Evolutionary conservation across 1,284 basidiomycete species (phyloP), one percentile per base, ranked within the genome.

Genomic region (Rhodotorula mucilaginosa): DNA sequence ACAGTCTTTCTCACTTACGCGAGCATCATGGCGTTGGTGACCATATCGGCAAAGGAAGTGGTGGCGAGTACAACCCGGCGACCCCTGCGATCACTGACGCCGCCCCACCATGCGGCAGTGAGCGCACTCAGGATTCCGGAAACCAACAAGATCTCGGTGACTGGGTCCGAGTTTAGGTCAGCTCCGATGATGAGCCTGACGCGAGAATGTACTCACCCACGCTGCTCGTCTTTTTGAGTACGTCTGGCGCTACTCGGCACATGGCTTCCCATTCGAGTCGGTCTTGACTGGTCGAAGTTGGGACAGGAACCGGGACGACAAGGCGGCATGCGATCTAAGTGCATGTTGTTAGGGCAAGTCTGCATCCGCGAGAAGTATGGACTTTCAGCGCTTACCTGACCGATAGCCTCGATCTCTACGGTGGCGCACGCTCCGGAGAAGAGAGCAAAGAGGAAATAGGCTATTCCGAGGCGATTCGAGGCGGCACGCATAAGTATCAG

Each of bases 51-150:
- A 13, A 56, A 10, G 6, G 67, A 51, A 21, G 21, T 10, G 44
- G 67, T 29, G 8, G 67, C 69, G n/a, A 76, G 31, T 5, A 76
- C 56, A 1, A 57, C 21, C 21, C 39, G 61, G 2, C 73, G 58
- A 4, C 75, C 73, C 7, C 57, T 44, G 16, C 60, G 21, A 23
- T 74, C 69, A 4, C 61, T 59, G 1, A 74, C 3, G 15, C 61
- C 54, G 5, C 69, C 72, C 65, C 68, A 76, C 59, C 58, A 76
- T 0, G 65, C 72, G 0, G 69, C 64, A 5, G 68, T 68, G 18
- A 65, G 8, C 0, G 71, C 61, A 18, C 65, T 69, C 13, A 74
- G 54, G 5, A 65, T 31, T 0, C 70, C 72, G 0, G 54, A 64
- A 18, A 65, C 54, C 19, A 74, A 66, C 10, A 61, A 39, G 21